These are phyloP conservation scores for Lycium ferocissimum DNA, from an alignment of 257 asterid genomes.

Conservation along the genomic window DNA sequence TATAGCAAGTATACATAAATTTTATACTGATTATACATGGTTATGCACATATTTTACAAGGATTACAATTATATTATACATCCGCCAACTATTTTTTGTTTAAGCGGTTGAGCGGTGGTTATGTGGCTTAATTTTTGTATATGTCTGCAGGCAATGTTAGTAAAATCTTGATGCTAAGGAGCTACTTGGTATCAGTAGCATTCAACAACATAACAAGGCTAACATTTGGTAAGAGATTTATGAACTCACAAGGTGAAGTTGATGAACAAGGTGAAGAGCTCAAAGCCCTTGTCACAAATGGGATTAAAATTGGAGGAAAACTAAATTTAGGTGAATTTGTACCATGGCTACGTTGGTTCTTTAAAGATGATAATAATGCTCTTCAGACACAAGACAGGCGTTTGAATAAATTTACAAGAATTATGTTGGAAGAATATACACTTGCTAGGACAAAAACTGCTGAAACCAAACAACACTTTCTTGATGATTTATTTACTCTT, in stretches of 20 bases:
- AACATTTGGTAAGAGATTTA: slow-evolving; percentile 77
- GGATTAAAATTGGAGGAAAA: slow-evolving; percentile 56
- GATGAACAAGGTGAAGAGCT: slow-evolving; percentile 77
- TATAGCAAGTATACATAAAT: no score
- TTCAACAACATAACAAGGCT: slow-evolving; percentile 84
- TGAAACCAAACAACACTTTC: slow-evolving; percentile 75
- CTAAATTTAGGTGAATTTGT: slow-evolving; percentile 62
- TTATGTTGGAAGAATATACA: slow-evolving; percentile 85
- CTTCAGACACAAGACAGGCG: slow-evolving; percentile 55
- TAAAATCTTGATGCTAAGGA: slow-evolving; percentile 58
- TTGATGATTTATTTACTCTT: slow-evolving; percentile 76
- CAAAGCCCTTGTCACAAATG: slow-evolving; percentile 60
- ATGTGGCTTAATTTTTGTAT: neutral
- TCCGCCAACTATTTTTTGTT: no score
- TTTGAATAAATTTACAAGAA: slow-evolving; percentile 57
- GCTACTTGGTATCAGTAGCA: slow-evolving; percentile 70
- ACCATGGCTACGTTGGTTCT: slow-evolving; percentile 68
- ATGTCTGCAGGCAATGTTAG: slow-evolving; percentile 52
- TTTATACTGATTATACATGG: no score
- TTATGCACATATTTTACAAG: no score
- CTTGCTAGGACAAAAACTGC: slow-evolving; percentile 63
- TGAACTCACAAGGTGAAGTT: slow-evolving; percentile 58
- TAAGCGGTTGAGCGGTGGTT: neutral
- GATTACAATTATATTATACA: no score
- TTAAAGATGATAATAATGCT: slow-evolving; percentile 53